Evolutionary conservation across 2,329 filamentous ascomycete genomes (phyloP), one percentile per base, ranked within the genome.

Genomic region (Kalmusia sp.): DNA sequence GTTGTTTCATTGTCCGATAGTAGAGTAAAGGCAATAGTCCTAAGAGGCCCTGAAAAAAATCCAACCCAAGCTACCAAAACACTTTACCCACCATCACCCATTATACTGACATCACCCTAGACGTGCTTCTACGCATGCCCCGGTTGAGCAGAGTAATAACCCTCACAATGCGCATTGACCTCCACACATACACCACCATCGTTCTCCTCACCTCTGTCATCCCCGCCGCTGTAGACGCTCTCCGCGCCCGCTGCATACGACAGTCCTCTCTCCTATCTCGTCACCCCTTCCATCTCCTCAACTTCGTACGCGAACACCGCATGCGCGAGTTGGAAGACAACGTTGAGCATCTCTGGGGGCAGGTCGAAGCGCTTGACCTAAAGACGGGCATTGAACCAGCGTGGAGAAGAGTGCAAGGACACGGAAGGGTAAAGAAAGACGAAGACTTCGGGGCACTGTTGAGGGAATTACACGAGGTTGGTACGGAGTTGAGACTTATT

Each of bases 91-190:
- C 22, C n/a, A 12, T 34, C 15, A 34, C 14, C 37, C 19, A 11
- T 17, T 6, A 30, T 14, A 17, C 24, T 43, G 17, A 43, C 21
- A 30, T 11, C 12, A 27, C 14, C 12, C n/a, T 19, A 48, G 44
- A 48, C 15, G 19, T 48, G 4, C 22, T 48, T n/a, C 31, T 48
- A 21, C 44, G 44, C 44, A 22, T 48, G 9, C 44, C 44, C 8
- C 31, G 44, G 4, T 12, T 48, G 14, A 27, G 21, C 21, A 25
- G 33, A 25, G 8, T 48, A 3, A 48, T 48, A 9, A 30, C 9
- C 31, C 33, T 48, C 14, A 33, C n/a, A 3, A 11, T 48, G 4
- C 44, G 33, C 33, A 48, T 48, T 15, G n/a, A 37, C n/a, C 33
- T 48, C 19, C 22, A 11, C 11, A 38, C 19, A 11, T 22, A 24